Evolutionary conservation across 1,284 basidiomycete species (phyloP).

Genomic region (Hortiboletus rubellus): DNA sequence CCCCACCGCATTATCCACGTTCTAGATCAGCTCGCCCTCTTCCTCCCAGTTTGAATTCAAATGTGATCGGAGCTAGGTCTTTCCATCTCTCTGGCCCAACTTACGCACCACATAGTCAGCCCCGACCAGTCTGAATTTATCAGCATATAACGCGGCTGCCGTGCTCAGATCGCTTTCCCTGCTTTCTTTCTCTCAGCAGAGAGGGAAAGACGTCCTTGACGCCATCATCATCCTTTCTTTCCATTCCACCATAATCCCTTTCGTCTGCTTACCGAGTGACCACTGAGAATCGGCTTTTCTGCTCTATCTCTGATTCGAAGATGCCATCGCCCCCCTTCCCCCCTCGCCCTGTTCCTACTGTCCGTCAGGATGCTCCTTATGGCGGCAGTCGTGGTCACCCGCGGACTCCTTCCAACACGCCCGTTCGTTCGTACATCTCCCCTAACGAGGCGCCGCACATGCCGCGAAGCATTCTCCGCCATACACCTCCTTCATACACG

Average conservation of each 20-base stretch:
- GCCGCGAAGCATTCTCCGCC: conserved; percentile 25
- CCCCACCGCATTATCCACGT: not conserved
- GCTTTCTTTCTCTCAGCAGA: not conserved
- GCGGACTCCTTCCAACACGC: not conserved
- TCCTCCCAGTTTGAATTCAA: conserved; percentile 14
- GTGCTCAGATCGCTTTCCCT: not conserved
- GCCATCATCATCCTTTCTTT: not conserved
- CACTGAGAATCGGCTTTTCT: not conserved
- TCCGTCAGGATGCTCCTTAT: conserved; percentile 9
- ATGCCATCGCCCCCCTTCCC: conserved; percentile 26
- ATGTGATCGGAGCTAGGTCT: conserved; percentile 13
- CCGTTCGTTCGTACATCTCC: not conserved
- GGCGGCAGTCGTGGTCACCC: not conserved
- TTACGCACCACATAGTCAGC: not conserved
- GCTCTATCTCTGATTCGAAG: not conserved
- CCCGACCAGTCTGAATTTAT: conserved; percentile 15
- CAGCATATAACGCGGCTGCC: not conserved
- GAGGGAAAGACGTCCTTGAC: not conserved
- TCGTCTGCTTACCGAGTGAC: not conserved
- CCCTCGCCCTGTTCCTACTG: conserved; percentile 15
- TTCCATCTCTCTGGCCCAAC: not conserved
- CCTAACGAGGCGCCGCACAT: conserved; percentile 13
- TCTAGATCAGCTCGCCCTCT: conserved; percentile 1
- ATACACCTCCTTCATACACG: conserved; percentile 1
- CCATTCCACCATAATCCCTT: conserved; percentile 4